phyloP scores from a whole-genome alignment of 169 alveolate species.

The Plasmodium fragile region DNA sequence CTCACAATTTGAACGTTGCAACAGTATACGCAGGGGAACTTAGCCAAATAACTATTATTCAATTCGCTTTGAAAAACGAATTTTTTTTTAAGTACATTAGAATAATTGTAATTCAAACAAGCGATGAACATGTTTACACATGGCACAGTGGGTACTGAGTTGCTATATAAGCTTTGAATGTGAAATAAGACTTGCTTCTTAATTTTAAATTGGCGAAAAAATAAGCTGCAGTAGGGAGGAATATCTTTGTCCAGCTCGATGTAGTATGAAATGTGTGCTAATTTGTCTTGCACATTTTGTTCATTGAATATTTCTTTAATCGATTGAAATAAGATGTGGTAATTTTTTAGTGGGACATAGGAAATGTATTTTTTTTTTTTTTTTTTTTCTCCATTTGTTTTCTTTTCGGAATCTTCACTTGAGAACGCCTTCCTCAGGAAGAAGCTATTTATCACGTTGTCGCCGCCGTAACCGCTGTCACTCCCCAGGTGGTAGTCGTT shows the following conservation, averaged over 20 bases:
- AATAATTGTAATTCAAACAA: constrained; percentile 47
- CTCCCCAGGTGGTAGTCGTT: neutral
- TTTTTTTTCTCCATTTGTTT: neutral
- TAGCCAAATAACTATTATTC: constrained; percentile 28
- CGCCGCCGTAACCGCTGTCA: neutral
- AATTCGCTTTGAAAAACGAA: constrained; percentile 30
- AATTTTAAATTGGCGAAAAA: constrained; percentile 48
- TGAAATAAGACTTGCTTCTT: constrained; percentile 18
- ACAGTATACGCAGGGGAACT: constrained; percentile 47
- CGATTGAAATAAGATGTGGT: constrained; percentile 29
- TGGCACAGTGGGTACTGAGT: constrained; percentile 12
- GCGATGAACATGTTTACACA: constrained; percentile 65
- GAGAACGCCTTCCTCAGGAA: constrained; percentile 20
- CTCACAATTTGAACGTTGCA: constrained; percentile 53
- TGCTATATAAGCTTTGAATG: constrained; percentile 38
- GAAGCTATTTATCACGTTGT: constrained; percentile 30
- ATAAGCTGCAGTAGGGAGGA: constrained; percentile 36
- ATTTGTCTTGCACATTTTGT: constrained; percentile 3
- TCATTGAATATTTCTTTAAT: constrained; percentile 50
- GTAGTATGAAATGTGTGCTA: constrained; percentile 45
- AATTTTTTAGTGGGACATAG: constrained; percentile 47
- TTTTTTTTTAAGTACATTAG: constrained; percentile 54
- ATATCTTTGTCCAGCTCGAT: constrained; percentile 34
- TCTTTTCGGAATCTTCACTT: neutral
- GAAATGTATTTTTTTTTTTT: constrained; percentile 68